Conservation (phyloP, 192 early-diverging fungal genomes). For the Backusella australiensis region DNA sequence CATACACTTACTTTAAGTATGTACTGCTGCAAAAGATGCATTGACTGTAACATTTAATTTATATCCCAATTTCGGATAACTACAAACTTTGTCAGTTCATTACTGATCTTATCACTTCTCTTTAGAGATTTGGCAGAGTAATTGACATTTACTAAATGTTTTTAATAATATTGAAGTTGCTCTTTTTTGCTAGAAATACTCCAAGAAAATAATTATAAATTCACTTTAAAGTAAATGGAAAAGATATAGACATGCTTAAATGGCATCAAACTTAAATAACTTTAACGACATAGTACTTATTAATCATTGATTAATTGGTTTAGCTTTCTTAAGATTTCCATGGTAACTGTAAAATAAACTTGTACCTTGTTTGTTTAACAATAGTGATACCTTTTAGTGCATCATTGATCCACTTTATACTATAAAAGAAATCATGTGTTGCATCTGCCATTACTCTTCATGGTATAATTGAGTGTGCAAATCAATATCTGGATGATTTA, state of each 20-base stretch:
- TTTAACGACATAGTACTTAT: not conserved
- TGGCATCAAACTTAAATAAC: not conserved
- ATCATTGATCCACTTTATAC: not conserved
- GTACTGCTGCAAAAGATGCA: not conserved
- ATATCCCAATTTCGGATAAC: not conserved
- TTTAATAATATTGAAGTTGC: not conserved
- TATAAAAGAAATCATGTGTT: not conserved
- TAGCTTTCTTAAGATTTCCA: not conserved
- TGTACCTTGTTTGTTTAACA: not conserved
- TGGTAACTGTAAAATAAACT: not conserved
- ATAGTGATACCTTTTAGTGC: not conserved
- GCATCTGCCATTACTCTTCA: not conserved
- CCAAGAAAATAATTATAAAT: not conserved
- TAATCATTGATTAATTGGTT: not conserved
- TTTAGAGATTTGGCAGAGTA: no score
- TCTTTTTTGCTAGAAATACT: not conserved
- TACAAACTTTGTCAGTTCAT: not conserved
- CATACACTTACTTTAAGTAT: slow-evolving; percentile 9
- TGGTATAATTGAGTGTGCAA: not conserved
- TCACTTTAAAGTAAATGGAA: not conserved
- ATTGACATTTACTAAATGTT: no score
- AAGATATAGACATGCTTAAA: not conserved
- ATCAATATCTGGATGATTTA: not conserved
- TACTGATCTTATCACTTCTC: not conserved
- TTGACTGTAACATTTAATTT: slow-evolving; percentile 7